Evolutionary conservation across 805 yeast species (phyloP).

Genomic region (Grigorovia transvaalensis): DNA sequence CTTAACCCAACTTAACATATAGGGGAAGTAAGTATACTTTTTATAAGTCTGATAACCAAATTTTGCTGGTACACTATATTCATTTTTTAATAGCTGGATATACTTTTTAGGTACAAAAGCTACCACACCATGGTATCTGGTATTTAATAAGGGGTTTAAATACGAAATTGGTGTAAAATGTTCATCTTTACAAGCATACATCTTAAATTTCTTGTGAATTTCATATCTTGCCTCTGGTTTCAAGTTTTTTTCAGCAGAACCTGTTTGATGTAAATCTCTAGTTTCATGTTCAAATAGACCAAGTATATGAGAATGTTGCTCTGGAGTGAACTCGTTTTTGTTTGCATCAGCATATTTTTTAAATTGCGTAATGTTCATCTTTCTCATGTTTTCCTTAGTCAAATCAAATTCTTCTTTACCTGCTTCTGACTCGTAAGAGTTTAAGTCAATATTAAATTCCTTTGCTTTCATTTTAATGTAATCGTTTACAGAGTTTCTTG

Average conservation of each 20-base stretch:
- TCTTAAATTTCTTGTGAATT: conserved; percentile 22
- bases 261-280: not conserved
- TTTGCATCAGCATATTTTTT: conserved; percentile 6
- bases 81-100: conserved; percentile 35
- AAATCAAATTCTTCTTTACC: conserved; percentile 5
- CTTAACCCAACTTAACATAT: conserved; percentile 48
- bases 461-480: conserved; percentile 5
- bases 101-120: conserved; percentile 45
- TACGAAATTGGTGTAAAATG: conserved; percentile 44
- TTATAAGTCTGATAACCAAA: conserved; percentile 27
- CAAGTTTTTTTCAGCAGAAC: not conserved
- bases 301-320: not conserved
- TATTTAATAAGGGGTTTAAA: conserved; percentile 41
- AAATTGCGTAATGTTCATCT: conserved; percentile 7
- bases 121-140: conserved; percentile 48
- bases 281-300: not conserved
- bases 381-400: not conserved
- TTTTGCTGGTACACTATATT: conserved; percentile 36
- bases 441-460: conserved; percentile 6
- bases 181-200: conserved; percentile 48
- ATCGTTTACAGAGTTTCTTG: conserved; percentile 3
- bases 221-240: conserved; percentile 24
- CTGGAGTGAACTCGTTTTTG: conserved; percentile 5
- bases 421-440: conserved; percentile 6
- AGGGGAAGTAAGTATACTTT: conserved; percentile 37